Conservation (phyloP, 2,329 filamentous ascomycete genomes). For the Berkeleyomyces rouxiae region DNA sequence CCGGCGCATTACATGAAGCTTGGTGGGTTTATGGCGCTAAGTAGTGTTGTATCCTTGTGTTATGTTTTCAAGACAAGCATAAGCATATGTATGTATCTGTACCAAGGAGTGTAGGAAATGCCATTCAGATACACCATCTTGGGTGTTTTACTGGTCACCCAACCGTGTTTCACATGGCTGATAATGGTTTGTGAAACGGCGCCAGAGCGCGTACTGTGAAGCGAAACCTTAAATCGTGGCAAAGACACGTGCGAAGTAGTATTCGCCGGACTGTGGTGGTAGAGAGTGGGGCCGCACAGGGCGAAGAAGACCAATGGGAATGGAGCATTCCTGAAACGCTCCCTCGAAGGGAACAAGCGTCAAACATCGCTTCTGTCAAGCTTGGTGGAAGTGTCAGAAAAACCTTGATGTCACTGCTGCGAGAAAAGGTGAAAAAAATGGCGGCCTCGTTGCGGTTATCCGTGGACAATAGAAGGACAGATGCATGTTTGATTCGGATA, state of each 20-base stretch:
- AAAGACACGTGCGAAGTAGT: background rate
- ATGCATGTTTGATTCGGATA: too few relatives aligned
- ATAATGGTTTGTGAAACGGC: background rate
- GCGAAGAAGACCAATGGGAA: background rate
- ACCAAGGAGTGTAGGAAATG: background rate
- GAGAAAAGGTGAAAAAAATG: too few relatives aligned
- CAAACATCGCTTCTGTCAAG: background rate
- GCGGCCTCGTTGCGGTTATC: too few relatives aligned
- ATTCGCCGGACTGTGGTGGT: background rate
- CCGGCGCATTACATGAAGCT: background rate
- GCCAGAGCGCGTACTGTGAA: conserved; percentile 10
- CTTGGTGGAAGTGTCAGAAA: background rate
- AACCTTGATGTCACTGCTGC: background rate
- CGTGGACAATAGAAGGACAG: too few relatives aligned
- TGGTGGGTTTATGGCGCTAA: background rate
- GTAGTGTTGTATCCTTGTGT: background rate
- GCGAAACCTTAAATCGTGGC: background rate
- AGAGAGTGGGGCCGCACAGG: background rate
- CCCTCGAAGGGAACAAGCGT: background rate
- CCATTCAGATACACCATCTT: background rate
- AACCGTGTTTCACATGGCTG: background rate
- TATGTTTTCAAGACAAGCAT: background rate
- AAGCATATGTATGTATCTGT: background rate
- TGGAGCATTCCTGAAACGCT: background rate
- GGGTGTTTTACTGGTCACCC: background rate